Evolutionary conservation across 768 basidiomycete genomes (phyloP).

Genomic region (Pisolithus tinctorius): DNA sequence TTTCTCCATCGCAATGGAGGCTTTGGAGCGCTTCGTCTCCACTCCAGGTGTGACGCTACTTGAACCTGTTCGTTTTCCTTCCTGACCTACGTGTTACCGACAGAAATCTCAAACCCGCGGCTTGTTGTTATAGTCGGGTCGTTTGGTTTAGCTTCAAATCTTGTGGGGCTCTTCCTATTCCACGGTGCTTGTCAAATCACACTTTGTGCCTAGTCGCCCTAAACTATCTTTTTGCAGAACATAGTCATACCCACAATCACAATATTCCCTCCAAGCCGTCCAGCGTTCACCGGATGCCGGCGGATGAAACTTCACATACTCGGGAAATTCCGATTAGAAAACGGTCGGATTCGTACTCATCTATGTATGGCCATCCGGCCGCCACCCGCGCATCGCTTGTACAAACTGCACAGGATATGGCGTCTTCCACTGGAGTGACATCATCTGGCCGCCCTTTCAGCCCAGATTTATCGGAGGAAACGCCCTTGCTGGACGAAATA

Average conservation of each 20-base stretch:
- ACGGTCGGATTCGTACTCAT: constrained; percentile 44
- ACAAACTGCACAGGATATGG: constrained; percentile 81
- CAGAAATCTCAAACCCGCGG: constrained; percentile 85
- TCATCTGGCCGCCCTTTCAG: background rate
- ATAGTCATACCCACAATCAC: constrained; percentile 54
- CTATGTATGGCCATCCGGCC: constrained; percentile 68
- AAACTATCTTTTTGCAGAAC: constrained; percentile 37
- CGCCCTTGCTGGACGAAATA: constrained; percentile 34
- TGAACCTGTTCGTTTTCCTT: constrained; percentile 5
- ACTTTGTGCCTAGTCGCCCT: constrained; percentile 6
- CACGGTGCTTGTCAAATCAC: constrained; percentile 54
- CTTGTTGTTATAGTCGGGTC: constrained; percentile 88
- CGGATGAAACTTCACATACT: constrained; percentile 25
- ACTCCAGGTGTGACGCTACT: constrained; percentile 52
- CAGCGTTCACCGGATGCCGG: constrained; percentile 25
- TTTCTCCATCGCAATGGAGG: constrained; percentile 92
- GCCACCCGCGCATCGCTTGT: constrained; percentile 68
- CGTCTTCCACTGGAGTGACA: constrained; percentile 25
- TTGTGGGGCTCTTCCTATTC: constrained; percentile 91
- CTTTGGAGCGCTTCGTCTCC: constrained; percentile 83
- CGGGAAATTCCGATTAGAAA: constrained; percentile 24
- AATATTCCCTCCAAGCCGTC: constrained; percentile 34
- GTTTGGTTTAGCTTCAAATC: constrained; percentile 84
- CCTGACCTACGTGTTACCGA: background rate
- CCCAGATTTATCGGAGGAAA: constrained; percentile 31